Evolutionary conservation across 2,329 filamentous ascomycete genomes (phyloP), one percentile per base, ranked within the genome.

Genomic region (Clonostachys solani): DNA sequence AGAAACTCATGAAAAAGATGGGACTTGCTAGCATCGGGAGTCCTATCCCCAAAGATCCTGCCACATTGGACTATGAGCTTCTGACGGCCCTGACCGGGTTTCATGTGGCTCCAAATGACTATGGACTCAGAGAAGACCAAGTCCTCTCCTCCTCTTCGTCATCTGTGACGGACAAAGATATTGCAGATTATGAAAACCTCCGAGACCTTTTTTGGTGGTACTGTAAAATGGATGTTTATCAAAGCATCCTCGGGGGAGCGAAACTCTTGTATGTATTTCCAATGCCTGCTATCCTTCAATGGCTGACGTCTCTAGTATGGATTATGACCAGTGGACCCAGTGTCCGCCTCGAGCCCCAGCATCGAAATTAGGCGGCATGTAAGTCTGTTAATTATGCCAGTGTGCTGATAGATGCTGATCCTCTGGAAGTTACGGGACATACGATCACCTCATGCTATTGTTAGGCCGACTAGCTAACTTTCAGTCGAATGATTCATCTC

Each of bases 141-240:
- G 47, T 50, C 3, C 51, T 62, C 6, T 78, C 77, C 2, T 8
- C 10, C 15, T n/a, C 15, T 18, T 18, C 15, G 1, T 4, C 36
- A n/a, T 4, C 15, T n/a, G 17, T 18, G 6, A 38, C 36, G 17
- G 70, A 77, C 35, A 75, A 71, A 51, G 92, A 97, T 50, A 77
- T 95, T 43, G 84, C 89, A 51, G 84, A 80, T 38, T 95, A 88
- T 58, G 87, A 94, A 58, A 85, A 87, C 15, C 75, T 94, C 37
- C 83, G 87, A 53, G 94, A 97, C 66, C 69, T 97, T 6, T 95
- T 87, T 61, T 99, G 92, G 92, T 96, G 91, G 88, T 96, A 92
- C 62, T 86, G 81, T 57, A 95, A 96, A 65, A 94, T 96, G 73
- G 94, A 97, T 63, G 83, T 88, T 9, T 95, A 92, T 56, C 92